Conservation (phyloP, 2,329 filamentous ascomycete genomes). For the Chaetomium strumarium region DNA sequence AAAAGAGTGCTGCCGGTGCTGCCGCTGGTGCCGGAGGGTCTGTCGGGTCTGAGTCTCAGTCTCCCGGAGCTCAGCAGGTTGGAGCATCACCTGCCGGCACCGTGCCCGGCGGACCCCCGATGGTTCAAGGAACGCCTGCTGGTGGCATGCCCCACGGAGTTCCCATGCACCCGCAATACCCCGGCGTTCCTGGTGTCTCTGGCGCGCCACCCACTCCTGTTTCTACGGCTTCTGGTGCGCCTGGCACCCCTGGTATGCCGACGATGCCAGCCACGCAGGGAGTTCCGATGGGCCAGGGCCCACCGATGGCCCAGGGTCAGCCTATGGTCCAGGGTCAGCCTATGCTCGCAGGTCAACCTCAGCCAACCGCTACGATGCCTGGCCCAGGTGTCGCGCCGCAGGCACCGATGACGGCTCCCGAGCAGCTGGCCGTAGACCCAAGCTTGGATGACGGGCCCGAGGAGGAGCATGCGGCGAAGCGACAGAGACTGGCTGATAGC, state of each 20-base stretch:
- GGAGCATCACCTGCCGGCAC: not conserved
- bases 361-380: constrained; percentile 5
- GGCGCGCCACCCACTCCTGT: constrained; percentile 3
- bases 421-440: constrained; percentile 26
- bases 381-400: constrained; percentile 19
- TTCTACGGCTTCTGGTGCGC: not conserved
- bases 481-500: constrained; percentile 33
- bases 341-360: constrained; percentile 1
- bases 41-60: not conserved
- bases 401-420: constrained; percentile 17
- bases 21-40: constrained; percentile 3
- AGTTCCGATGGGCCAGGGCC: constrained; percentile 2
- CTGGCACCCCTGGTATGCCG: constrained; percentile 7
- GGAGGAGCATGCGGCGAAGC: constrained; percentile 34
- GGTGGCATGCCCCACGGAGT: constrained; percentile 1
- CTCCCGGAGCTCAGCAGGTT: not conserved
- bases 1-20: constrained; percentile 30
- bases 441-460: constrained; percentile 27
- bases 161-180: not conserved
- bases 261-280: constrained; percentile 1
- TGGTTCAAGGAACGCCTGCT: not conserved
- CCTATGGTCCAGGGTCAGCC: constrained; percentile 3
- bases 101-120: not conserved
- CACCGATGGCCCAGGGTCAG: not conserved
- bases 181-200: not conserved